These are phyloP conservation scores for Russula earlei DNA, from an alignment of 768 basidiomycete species.

Conservation along the genomic window DNA sequence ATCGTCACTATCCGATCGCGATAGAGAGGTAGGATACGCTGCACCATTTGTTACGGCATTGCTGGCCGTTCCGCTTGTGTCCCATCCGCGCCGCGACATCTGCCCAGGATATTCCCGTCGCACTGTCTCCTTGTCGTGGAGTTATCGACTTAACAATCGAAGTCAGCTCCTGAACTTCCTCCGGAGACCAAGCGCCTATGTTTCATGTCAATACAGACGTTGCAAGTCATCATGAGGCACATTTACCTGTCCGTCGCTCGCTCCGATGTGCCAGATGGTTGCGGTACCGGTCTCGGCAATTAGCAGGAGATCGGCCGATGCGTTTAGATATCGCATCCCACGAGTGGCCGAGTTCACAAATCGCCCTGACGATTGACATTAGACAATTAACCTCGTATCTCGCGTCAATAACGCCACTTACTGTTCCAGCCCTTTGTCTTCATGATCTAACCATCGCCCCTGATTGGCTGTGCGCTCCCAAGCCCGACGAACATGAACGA, in stretches of 20 bases:
- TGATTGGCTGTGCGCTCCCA: constrained; percentile 2
- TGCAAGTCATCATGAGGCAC: not conserved
- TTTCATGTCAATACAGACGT: not conserved
- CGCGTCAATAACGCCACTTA: not conserved
- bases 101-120: constrained; percentile 1
- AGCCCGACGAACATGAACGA: constrained; percentile 6
- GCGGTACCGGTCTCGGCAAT: constrained; percentile 5
- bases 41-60: constrained; percentile 9
- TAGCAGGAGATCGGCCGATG: not conserved
- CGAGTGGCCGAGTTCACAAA: constrained; percentile 1
- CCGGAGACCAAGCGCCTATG: not conserved
- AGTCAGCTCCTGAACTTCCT: constrained; percentile 4
- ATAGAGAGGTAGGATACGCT: not conserved
- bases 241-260: not conserved
- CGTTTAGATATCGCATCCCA: constrained; percentile 1
- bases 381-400: not conserved
- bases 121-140: not conserved
- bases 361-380: not conserved
- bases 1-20: too few species aligned
- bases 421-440: not conserved
- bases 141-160: not conserved
- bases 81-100: not conserved
- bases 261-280: not conserved
- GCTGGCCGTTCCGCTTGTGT: constrained; percentile 5
- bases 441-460: not conserved